Evolutionary conservation across 306 rosid species (phyloP), one percentile per base, ranked within the genome.

Genomic region (Medicago ruthenica): DNA sequence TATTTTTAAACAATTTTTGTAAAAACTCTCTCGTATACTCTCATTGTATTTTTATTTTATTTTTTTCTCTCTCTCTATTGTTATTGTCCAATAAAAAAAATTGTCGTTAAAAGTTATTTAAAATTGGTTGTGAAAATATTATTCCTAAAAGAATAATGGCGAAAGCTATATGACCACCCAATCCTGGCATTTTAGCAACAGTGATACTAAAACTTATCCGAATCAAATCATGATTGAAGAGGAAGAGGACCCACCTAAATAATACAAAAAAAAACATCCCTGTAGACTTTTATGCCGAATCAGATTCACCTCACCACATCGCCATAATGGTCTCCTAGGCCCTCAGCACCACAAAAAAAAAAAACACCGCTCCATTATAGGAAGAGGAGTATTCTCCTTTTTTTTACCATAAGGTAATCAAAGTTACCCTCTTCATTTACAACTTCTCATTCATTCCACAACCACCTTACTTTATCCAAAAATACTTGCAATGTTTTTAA

Each of bases 271-370:
- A 50, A 39, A 54, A 60, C 76, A 67, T 37, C 10, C 51, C 39
- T 15, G 6, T n/a, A 16, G 6, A 13, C 57, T 69, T 40, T 71
- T 47, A 20, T 14, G 48, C 76, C 60, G 21, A 5, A 41, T 14
- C 12, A 70, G 79, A 79, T 80, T 75, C 82, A 75, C 63, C 24
- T 78, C 81, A 75, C 76, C 76, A 20, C 65, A 60, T 75, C 50
- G 15, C 36, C 78, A 70, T 70, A 47, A 47, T 81, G 81, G 76
- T 58, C 83, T 81, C 76, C 76, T 53, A 45, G 66, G 18, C 54
- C 81, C 76, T 85, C 67, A 63, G 39, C 83, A 78, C 44, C 62
- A 18, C 65, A 4, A 64, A 1, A 1, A 47, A 1, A 47, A n/a
- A 68, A 36, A 55, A 76, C 73, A 65, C 76, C 67, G 44, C 18